Evolutionary conservation across 768 basidiomycete genomes (phyloP).

Genomic region (Tulasnella calospora): DNA sequence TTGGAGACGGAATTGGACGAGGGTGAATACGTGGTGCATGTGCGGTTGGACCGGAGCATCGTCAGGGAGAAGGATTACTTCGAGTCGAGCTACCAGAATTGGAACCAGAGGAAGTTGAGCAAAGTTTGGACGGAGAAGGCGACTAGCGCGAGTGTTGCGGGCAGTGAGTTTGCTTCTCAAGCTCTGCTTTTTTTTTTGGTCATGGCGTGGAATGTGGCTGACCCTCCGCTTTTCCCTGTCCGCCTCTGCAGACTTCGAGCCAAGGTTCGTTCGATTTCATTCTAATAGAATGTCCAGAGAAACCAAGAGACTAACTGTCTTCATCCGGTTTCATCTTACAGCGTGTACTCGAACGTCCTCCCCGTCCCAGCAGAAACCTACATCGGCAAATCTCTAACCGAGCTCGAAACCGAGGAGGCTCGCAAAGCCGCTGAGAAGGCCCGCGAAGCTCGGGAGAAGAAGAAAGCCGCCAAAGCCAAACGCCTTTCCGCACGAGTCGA

Average conservation of each 20-base stretch:
- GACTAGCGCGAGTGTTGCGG: conserved; percentile 16
- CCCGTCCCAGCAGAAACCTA: not conserved
- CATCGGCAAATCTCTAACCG: conserved; percentile 10
- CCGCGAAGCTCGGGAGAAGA: conserved; percentile 1
- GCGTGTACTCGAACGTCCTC: not conserved
- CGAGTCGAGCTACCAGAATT: not conserved
- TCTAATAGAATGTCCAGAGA: not conserved
- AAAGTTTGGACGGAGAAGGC: conserved; percentile 18
- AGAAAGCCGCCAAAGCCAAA: not conserved
- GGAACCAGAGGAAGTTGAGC: conserved; percentile 24
- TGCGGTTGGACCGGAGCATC: conserved; percentile 22
- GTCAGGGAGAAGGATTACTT: conserved; percentile 24
- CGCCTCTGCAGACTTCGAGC: conserved; percentile 5
- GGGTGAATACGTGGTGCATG: conserved; percentile 37
- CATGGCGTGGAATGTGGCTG: not conserved
- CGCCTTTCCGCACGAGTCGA: not conserved
- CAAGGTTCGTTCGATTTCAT: not conserved
- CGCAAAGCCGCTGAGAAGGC: not conserved
- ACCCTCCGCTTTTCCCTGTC: not conserved
- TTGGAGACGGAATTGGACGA: conserved; percentile 32
- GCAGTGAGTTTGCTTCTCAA: conserved; percentile 1
- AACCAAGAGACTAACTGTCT: not conserved
- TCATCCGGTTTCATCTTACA: not conserved
- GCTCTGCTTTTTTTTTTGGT: not conserved
- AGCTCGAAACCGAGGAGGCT: conserved; percentile 7